A percentile compares a stretch with the other conserved stretches of the same genome.
Evolutionary conservation across 73 alveolate genomes (phyloP).

Genomic region (Symbiodinium natans): DNA sequence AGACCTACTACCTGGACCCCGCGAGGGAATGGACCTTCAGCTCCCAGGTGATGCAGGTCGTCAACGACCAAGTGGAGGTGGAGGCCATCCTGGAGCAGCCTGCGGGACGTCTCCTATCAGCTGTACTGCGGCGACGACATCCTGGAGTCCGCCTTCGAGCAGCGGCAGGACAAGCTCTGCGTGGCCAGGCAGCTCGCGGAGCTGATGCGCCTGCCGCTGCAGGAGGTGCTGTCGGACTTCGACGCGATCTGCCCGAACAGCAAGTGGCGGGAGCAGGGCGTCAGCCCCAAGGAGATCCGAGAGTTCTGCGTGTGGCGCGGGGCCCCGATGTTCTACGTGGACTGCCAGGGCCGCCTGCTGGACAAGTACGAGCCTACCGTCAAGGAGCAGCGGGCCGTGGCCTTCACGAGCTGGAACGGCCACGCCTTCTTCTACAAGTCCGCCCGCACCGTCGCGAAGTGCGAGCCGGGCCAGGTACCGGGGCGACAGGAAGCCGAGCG

Average conservation of each 20-base stretch:
- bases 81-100: no score
- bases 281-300: background rate
- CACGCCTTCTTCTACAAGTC: no score
- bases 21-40: background rate
- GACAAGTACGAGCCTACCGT: background rate
- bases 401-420: background rate
- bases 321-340: background rate
- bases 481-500: no score
- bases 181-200: constrained; percentile 12
- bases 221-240: background rate
- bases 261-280: background rate
- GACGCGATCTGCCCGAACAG: background rate
- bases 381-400: background rate
- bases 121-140: no score
- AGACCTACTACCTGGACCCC: constrained; percentile 5
- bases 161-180: no score
- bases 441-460: no score
- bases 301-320: constrained; percentile 12
- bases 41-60: background rate
- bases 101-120: no score
- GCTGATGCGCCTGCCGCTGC: background rate
- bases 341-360: background rate
- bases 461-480: no score
- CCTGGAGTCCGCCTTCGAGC: no score
- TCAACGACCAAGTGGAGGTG: background rate